Base-by-base conservation (phyloP, 139 green algal species). In the Eudorina sp. region DNA sequence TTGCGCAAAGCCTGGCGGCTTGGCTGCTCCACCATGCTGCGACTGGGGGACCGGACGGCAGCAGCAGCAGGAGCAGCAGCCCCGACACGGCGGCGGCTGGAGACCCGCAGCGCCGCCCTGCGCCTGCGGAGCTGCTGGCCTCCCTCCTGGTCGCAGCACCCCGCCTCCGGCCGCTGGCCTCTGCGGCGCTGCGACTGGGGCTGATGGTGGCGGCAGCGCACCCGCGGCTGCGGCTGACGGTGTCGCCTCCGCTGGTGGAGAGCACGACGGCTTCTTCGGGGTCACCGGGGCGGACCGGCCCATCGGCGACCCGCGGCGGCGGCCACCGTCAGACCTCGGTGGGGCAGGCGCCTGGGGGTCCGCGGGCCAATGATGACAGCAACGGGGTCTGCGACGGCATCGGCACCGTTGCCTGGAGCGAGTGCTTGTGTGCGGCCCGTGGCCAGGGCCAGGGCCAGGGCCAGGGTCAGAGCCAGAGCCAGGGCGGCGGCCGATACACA, bases 121-220 rank as follows among this genome's bases (percentile, higher is more conserved):
- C n/a, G n/a, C n/a, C n/a, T n/a, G n/a, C 23, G 55, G 40, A 76
- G 6, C 68, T 76, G 68, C 68, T 25, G 68, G n/a, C n/a, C n/a
- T 27, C 46, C 9, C 68, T 45, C 62, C 19, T 76, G 36, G 68
- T 46, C 36, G 68, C 36, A n/a, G n/a, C n/a, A n/a, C 19, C 68
- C 3, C 25, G 31, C 16, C 68, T 76, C 16, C 68, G 34, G 34
- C 36, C 14, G n/a, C 7, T 76, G 68, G 68, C 68, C 3, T 27
- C 4, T 3, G 4, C 16, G 19, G 41, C 40, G 38, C 38, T 79
- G 70, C 40, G 41, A 8, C 70, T 79, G 38, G 70, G 70, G 21
- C 43, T 79, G 41, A 53, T 79, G 70, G 70, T 79, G 70, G 70
- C 70, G 70, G 70, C 70, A 1, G 70, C 70, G 27, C 70, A 79